Base-by-base conservation (phyloP, 495 filamentous ascomycete species). In the Lasiosphaeria ovina region DNA sequence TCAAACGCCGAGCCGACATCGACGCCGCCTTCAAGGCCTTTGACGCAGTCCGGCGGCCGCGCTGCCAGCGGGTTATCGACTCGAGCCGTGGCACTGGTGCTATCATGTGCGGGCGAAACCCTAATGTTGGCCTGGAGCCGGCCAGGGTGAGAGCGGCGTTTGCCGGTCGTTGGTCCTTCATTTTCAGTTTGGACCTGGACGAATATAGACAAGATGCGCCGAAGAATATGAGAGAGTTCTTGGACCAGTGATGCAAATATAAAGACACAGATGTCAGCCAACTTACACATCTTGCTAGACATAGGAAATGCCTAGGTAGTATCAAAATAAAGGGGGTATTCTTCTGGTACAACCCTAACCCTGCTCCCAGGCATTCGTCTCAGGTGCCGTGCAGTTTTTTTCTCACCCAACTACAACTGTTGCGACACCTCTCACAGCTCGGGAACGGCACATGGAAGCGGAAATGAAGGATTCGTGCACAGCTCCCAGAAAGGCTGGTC, bases 11-110 rank as follows among this genome's bases (percentile, higher is more conserved):
- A 14, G 40, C 33, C 9, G 42, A 47, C 40, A 52, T 53, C 38
- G 34, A 4, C 33, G 52, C 53, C 6, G 69, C 62, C 2, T 53
- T 68, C 47, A 55, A 58, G 35, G 63, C 40, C 1, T 71, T 62
- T 59, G 66, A 71, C 12, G 42, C 42, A 0, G 47, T 71, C 35
- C 56, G 62, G 3, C 63, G 64, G 14, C 64, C 69, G 0, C 58
- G 62, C 38, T 62, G 58, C 12, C 62, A 71, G 35, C 64, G 60
- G 24, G 59, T 71, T 14, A 63, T 67, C 10, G 62, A 66, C 1
- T 69, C 60, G 0, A 69, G 69, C 64, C 71, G 74, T 12, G 78
- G 74, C 36, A 69, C 62, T 0, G 67, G 64, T 2, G 40, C 12
- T 0, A 62, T 69, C 9, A 9, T 66, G 35, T 17, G 6, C 2